These are phyloP conservation scores for Bromus sterilis DNA, from an alignment of 176 grass and related monocot genomes.

Conservation along the genomic window DNA sequence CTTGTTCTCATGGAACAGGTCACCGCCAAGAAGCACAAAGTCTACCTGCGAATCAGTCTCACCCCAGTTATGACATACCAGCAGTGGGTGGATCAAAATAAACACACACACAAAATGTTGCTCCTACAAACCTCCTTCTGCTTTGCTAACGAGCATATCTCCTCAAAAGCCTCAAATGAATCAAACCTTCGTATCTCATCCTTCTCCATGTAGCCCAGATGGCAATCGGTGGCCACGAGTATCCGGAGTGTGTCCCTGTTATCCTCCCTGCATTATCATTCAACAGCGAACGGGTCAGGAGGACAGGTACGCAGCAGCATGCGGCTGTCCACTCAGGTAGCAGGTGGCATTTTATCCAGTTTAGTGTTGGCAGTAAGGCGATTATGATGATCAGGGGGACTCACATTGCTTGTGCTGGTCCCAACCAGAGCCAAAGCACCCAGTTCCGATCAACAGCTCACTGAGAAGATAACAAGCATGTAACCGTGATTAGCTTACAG, in stretches of 20 bases:
- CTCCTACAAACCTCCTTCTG: slow-evolving; percentile 59
- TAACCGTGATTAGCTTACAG: not conserved
- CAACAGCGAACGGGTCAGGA: not conserved
- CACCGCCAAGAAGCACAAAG: slow-evolving; percentile 77
- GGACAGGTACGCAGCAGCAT: not conserved
- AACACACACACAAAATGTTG: not conserved
- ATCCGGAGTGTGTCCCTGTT: slow-evolving; percentile 38
- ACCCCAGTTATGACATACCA: not conserved
- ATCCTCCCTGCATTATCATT: slow-evolving; percentile 10
- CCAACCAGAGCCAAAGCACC: not conserved
- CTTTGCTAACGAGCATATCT: slow-evolving; percentile 75
- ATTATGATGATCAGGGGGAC: not conserved
- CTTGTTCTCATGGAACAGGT: slow-evolving; percentile 93
- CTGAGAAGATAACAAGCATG: not conserved
- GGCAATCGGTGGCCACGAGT: slow-evolving; percentile 77
- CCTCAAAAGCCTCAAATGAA: slow-evolving; percentile 85
- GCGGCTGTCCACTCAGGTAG: not conserved
- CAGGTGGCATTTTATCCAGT: not conserved
- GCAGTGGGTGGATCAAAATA: not conserved
- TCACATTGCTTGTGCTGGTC: slow-evolving; percentile 11
- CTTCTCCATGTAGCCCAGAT: slow-evolving; percentile 96
- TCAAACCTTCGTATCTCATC: slow-evolving; percentile 89
- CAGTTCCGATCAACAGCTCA: not conserved
- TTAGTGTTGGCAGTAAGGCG: not conserved
- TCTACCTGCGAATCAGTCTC: slow-evolving; percentile 38